These are phyloP conservation scores for Citrullus mucosospermus DNA, from an alignment of 306 rosid genomes.

Conservation along the genomic window DNA sequence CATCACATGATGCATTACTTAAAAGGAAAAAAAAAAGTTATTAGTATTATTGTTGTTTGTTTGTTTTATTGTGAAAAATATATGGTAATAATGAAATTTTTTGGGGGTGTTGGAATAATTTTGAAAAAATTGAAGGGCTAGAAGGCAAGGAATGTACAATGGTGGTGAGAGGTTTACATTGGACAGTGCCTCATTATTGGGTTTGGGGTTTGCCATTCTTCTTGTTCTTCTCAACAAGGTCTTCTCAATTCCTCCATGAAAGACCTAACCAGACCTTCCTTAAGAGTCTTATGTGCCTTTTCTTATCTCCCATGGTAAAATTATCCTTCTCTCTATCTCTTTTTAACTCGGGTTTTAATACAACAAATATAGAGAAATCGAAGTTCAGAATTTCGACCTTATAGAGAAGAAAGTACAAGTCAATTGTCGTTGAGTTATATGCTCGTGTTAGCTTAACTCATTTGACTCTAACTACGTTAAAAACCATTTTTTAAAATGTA, in stretches of 20 bases:
- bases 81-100: too few relatives aligned
- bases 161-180: slow-evolving; percentile 50
- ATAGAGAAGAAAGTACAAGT: too few relatives aligned
- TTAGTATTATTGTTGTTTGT: too few relatives aligned
- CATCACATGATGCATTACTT: not conserved
- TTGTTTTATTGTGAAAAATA: too few relatives aligned
- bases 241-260: slow-evolving; percentile 52
- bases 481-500: too few relatives aligned
- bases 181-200: slow-evolving; percentile 56
- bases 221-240: slow-evolving; percentile 48
- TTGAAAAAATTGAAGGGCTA: not conserved
- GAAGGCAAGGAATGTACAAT: slow-evolving; percentile 44
- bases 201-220: slow-evolving; percentile 65
- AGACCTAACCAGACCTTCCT: slow-evolving; percentile 40
- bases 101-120: too few relatives aligned
- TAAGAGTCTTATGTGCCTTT: slow-evolving; percentile 23
- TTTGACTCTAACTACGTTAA: too few relatives aligned
- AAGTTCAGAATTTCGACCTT: too few relatives aligned
- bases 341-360: not conserved
- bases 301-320: slow-evolving; percentile 41
- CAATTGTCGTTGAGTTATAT: too few relatives aligned
- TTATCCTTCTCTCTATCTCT: not conserved
- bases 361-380: too few relatives aligned
- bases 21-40: too few relatives aligned
- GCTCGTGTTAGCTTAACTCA: too few relatives aligned